Conservation (phyloP, 257 asterid genomes). For the Mitragyna speciosa region DNA sequence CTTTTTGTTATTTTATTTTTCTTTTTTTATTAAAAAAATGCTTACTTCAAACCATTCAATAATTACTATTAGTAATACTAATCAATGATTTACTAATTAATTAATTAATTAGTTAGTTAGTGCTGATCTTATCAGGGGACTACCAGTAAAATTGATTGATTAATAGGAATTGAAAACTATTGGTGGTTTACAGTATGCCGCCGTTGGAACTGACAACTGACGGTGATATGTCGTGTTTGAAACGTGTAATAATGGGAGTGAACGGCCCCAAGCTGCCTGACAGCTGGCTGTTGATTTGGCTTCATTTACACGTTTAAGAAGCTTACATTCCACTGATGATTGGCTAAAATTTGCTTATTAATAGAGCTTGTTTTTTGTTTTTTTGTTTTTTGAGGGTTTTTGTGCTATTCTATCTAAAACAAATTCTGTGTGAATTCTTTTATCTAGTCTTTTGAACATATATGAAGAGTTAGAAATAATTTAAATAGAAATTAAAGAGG, state of each 20-base stretch:
- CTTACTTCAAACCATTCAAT: not conserved
- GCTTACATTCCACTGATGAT: not conserved
- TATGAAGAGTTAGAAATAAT: no score
- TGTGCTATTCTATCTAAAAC: not conserved
- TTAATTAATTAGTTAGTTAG: not conserved
- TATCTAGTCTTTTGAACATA: no score
- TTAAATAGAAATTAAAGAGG: no score
- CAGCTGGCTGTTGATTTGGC: conserved; percentile 26
- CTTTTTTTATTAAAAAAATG: not conserved
- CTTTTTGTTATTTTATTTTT: not conserved
- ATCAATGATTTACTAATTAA: not conserved
- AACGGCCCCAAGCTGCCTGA: conserved; percentile 16
- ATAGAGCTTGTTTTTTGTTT: no score
- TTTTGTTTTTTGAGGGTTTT: no score
- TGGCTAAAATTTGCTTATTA: not conserved
- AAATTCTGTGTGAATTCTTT: not conserved
- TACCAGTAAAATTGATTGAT: not conserved
- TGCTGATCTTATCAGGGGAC: not conserved
- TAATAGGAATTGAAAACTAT: not conserved
- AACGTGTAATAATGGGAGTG: conserved; percentile 21
- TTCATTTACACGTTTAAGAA: conserved; percentile 20
- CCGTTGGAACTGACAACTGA: conserved; percentile 25
- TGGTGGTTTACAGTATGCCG: conserved; percentile 17
- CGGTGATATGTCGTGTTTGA: conserved; percentile 7
- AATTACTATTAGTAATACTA: not conserved